Evolutionary conservation across 371 early-diverging fungal species (phyloP), one percentile per base, ranked within the genome.

Genomic region (Syncephalastrum sp.): DNA sequence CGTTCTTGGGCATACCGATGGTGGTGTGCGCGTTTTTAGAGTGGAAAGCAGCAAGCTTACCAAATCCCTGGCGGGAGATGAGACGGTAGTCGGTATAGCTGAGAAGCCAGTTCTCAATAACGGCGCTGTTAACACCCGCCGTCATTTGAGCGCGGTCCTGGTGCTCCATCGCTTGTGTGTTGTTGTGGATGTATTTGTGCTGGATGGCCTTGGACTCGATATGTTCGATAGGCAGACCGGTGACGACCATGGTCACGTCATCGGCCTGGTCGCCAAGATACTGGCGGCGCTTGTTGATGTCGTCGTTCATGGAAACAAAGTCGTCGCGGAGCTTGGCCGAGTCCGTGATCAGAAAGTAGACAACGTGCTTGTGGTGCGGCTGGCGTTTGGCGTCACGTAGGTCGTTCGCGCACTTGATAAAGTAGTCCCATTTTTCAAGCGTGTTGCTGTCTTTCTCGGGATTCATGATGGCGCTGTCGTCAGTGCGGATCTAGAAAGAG

Each of bases 51-150:
- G 80, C 77, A 60, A 79, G 68, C 48, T 79, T 79, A 16, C 80
- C 80, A 42, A 70, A 79, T 2, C 80, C 80, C 57, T 76, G 72
- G 15, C 68, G 65, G 49, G 71, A 72, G 44, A 79, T 76, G 4
- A 79, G 58, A 27, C 80, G 70, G 50, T 79, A 79, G 43, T 76
- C 69, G n/a, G 80, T 76, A 38, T 63, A 68, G 24, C 75, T 74
- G 17, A 79, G 57, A 33, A 79, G 51, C 75, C 77, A 79, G 47
- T 79, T 79, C 44, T 79, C 80, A 60, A 79, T 79, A 19, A 74
- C 66, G n/a, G 80, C 80, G 47, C 74, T 67, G 25, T 75, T 72
- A 3, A 72, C 72, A 52, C 73, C 80, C 10, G 71, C 71, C 17
- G 56, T 38, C 56, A 65, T 66, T 41, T 67, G 56, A 1, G 63